Conservation (phyloP, 2,329 filamentous ascomycete species). For the Fusarium algeriense region DNA sequence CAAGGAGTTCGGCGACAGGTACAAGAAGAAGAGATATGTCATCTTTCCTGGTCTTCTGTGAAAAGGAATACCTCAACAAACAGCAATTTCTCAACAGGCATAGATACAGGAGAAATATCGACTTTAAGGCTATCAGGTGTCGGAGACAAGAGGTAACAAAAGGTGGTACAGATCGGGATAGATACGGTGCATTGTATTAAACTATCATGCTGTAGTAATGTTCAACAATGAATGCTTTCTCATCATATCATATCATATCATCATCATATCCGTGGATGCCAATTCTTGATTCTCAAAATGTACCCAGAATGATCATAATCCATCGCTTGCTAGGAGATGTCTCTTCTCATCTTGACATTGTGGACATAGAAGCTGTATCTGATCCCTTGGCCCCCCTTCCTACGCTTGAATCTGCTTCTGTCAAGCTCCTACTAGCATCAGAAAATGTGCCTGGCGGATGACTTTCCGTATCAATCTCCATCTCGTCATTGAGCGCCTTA, state of each 20-base stretch:
- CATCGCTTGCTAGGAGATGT: conserved; percentile 2
- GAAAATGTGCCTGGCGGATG: conserved; percentile 49
- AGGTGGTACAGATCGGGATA: conserved; percentile 2
- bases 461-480: conserved; percentile 42
- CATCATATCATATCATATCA: not conserved
- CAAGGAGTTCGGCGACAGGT: conserved; percentile 90
- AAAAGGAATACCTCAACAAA: conserved; percentile 14
- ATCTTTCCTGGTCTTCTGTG: conserved; percentile 84
- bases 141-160: not conserved
- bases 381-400: conserved; percentile 52
- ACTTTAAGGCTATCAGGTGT: not conserved
- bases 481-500: conserved; percentile 36
- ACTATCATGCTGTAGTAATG: conserved; percentile 2
- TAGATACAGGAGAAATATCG: not conserved
- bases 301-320: conserved; percentile 2
- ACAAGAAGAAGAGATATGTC: conserved; percentile 91
- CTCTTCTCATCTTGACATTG: conserved; percentile 42
- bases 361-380: conserved; percentile 55
- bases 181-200: conserved; percentile 12
- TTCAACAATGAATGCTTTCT: conserved; percentile 4
- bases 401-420: conserved; percentile 54
- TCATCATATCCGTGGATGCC: not conserved
- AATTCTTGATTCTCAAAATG: conserved; percentile 9
- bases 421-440: conserved; percentile 55
- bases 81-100: not conserved